Evolutionary conservation across 768 basidiomycete species (phyloP), one percentile per base, ranked within the genome.

Genomic region (Leccinum boreale): DNA sequence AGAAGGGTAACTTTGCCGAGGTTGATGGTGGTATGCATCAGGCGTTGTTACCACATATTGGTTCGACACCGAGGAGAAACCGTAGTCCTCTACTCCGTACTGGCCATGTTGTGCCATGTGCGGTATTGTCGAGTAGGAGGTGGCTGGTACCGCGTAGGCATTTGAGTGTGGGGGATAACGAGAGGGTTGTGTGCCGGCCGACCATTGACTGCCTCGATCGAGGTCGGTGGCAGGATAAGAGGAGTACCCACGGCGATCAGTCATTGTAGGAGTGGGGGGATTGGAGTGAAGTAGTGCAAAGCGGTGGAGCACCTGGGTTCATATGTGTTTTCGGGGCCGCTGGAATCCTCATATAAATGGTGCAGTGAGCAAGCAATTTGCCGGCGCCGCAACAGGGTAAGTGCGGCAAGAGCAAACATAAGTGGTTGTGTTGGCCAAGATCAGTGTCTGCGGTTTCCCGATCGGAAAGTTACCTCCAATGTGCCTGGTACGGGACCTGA

Each of bases 271-370:
- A 29, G 50, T 49, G 58, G 52, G 53, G 54, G 56, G 51, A 42
- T 35, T 45, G 50, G 42, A 29, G 51, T 39, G 36, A 48, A 48
- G 55, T 55, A 60, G 48, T 46, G 23, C 35, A 55, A 55, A 33
- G 58, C 28, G 61, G 53, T 58, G 57, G 52, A 31, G 23, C 42
- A 28, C 24, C 59, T 48, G 56, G 71, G 71, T 73, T 72, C 73
- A 72, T 73, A 72, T 57, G 73, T 62, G 21, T 67, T 72, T 72
- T 61, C 69, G 71, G 73, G 48, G 31, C 71, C 73, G 69, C 69
- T 62, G 58, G 47, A 33, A 42, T 14, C 50, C 55, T 58, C 64
- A 68, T 70, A 68, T 66, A 64, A 65, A 64, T 60, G 58, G 60
- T 52, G 49, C 53, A 67, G 44, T 57, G 63, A 70, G 65, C 62